Percentiles rank a stretch among this genome's conserved stretches.
Evolutionary conservation across 306 rosid species (phyloP).

Genomic region (Gillenia trifoliata): DNA sequence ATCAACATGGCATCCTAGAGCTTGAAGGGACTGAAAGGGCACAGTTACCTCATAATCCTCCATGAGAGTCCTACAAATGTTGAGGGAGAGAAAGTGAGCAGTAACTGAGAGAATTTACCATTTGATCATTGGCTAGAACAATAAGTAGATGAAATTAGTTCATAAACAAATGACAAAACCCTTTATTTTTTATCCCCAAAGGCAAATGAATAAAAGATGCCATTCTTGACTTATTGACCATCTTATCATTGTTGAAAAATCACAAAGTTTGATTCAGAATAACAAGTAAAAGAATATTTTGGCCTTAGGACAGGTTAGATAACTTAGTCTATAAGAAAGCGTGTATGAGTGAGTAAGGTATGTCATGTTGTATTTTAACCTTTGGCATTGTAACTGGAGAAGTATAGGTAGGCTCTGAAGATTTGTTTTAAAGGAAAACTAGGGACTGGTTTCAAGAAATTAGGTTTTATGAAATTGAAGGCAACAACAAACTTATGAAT

Average conservation of each 20-base stretch:
- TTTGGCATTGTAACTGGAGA: not conserved
- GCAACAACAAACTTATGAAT: not conserved
- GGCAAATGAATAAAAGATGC: not conserved
- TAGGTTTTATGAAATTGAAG: not conserved
- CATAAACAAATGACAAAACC: not conserved
- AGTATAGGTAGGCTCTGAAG: not conserved
- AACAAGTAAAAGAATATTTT: not conserved
- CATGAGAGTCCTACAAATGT: conserved; percentile 68
- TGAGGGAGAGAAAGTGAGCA: not conserved
- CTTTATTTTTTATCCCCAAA: not conserved
- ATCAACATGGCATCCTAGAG: conserved; percentile 84
- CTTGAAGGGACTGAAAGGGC: conserved; percentile 84
- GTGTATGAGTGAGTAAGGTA: not conserved
- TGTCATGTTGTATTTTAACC: not conserved
- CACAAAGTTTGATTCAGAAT: not conserved
- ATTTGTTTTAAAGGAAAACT: not conserved
- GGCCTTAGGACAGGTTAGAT: not conserved
- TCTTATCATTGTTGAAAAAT: not conserved
- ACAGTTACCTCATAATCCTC: conserved; percentile 84
- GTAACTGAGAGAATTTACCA: not conserved
- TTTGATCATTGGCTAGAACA: not conserved
- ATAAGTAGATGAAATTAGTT: not conserved
- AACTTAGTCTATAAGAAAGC: not conserved
- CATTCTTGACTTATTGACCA: not conserved
- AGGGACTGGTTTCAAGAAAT: not conserved